phyloP scores from a whole-genome alignment of 2,329 filamentous ascomycete genomes.

The Colletotrichum sp. region DNA sequence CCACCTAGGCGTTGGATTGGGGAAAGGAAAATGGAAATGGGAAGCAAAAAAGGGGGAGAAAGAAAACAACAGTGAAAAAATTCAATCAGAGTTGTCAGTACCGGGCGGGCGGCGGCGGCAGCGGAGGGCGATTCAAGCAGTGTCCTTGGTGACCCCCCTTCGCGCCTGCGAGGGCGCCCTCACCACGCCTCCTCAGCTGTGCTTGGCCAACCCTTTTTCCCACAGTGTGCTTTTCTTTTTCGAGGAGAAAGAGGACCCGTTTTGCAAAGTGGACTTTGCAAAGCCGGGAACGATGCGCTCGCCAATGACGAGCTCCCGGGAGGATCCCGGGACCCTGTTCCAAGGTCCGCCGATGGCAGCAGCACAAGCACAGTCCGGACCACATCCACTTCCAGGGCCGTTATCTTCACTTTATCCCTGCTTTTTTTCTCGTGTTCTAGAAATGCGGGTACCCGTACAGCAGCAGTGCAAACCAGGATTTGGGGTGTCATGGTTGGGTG shows the following conservation, averaged over 20 bases:
- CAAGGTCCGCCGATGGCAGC: not conserved
- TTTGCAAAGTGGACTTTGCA: not conserved
- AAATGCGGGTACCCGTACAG: not conserved
- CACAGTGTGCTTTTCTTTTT: not conserved
- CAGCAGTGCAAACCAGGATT: not conserved
- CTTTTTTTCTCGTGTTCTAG: slow-evolving; percentile 19
- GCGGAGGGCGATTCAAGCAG: not conserved
- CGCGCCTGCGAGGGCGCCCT: not conserved
- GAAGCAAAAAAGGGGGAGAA: not conserved
- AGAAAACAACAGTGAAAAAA: not conserved
- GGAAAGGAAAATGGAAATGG: not conserved
- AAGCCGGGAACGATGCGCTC: not conserved
- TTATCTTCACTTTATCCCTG: slow-evolving; percentile 14
- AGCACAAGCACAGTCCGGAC: not conserved
- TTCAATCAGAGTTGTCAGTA: not conserved
- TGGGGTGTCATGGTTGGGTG: not conserved
- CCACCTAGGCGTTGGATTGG: not conserved
- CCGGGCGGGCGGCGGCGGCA: not conserved
- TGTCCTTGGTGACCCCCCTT: not conserved
- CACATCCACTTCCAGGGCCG: slow-evolving; percentile 6
- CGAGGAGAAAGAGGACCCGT: not conserved
- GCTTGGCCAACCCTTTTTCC: not conserved
- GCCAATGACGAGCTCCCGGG: not conserved
- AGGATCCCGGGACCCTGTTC: not conserved
- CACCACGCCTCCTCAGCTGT: not conserved